Evolutionary conservation across 2,329 filamentous ascomycete species (phyloP), one percentile per base, ranked within the genome.

Genomic region (Magnaporthiopsis incrustans): DNA sequence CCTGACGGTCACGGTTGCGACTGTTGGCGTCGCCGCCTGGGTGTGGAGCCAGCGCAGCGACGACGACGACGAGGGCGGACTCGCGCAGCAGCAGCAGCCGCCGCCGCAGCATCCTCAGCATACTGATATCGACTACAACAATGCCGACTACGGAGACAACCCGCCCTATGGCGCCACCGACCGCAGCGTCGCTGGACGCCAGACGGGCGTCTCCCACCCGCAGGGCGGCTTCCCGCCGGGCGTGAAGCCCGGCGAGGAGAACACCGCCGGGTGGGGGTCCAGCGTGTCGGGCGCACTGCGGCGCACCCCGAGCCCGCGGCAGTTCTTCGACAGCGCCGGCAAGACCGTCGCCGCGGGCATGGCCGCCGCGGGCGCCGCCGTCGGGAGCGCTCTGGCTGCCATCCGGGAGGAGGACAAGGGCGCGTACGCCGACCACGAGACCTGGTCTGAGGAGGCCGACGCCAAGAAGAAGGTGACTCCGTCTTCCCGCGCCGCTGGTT

Each of bases 391-490:
- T 32, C 79, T 97, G 68, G 89, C 89, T 63, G 88, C 90, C 22
- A 95, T 96, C 68, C 85, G 90, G 64, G 91, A 97, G 73, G 92
- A 96, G 72, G 90, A 93, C 72, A 88, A 86, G 72, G 84, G 86
- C 67, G 89, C 89, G 62, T 95, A 89, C 74, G 88, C 87, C 67
- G 94, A 97, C 74, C 91, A 95, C 76, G 90, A 91, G 73, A 87
- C 91, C 63, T 97, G 94, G 94, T 92, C 89, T 18, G 92, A 97
- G 75, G 93, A 97, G 77, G 91, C 89, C 27, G 89, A 91, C 70
- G 83, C 89, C 61, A 86, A 89, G 71, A 63, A 63, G 63, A 79
- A 79, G 69, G 78, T 82, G 64, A 79, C 78, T 63, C 68, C 72
- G 65, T 65, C 74, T 14, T 14, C 15, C 44, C 62, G 66, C 11